Percentiles rank a stretch among this genome's conserved stretches.
These are phyloP conservation scores for Trichoderma simmonsii DNA, from an alignment of 2,329 filamentous ascomycete genomes.

Conservation along the genomic window DNA sequence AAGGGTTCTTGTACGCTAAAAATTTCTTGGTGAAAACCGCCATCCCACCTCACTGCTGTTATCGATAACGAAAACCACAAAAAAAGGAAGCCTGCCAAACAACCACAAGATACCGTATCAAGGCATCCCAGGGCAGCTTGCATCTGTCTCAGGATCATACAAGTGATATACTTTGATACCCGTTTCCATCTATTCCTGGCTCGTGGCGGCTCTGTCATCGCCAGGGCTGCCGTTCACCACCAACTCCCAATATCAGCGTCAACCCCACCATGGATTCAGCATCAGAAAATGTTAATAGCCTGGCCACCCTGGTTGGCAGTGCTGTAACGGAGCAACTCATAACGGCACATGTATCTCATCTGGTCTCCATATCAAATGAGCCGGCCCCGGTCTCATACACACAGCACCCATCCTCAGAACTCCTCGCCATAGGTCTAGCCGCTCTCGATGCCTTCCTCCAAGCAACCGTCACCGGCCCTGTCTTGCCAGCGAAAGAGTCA, in stretches of 20 bases:
- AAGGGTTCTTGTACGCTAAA: slow-evolving; percentile 1
- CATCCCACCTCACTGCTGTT: background rate
- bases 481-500: slow-evolving; percentile 45
- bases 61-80: slow-evolving; percentile 15
- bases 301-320: slow-evolving; percentile 14
- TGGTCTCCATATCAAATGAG: background rate
- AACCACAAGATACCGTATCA: background rate
- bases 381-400: background rate
- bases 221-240: background rate
- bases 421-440: slow-evolving; percentile 33
- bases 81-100: background rate
- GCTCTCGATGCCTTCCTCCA: slow-evolving; percentile 75
- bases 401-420: slow-evolving; percentile 4
- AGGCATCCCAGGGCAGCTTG: background rate
- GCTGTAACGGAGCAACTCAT: slow-evolving; percentile 15
- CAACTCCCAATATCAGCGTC: background rate
- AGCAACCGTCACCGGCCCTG: slow-evolving; percentile 82
- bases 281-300: background rate
- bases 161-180: background rate
- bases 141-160: background rate
- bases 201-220: background rate
- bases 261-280: slow-evolving; percentile 14
- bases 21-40: background rate
- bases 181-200: background rate
- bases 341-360: slow-evolving; percentile 11